Base-by-base conservation (phyloP, 2,329 filamentous ascomycete species). In the Zymoseptoria crescenta region DNA sequence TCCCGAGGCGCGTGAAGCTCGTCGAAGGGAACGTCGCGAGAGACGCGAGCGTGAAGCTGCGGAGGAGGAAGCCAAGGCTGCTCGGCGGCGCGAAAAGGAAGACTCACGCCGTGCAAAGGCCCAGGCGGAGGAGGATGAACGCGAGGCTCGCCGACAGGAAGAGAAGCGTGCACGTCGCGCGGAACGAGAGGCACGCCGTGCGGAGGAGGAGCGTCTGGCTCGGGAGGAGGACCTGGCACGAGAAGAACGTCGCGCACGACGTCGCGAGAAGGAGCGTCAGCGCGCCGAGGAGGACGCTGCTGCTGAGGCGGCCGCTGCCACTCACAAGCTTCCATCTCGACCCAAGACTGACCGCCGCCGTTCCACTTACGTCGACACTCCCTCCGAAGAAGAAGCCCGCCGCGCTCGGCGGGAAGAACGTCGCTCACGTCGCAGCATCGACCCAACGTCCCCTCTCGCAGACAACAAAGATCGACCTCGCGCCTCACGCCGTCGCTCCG, bases 361-460 rank as follows among this genome's bases (percentile, higher is more conserved):
- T 10, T 67, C 68, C 5, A 65, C 64, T 2, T 63, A 66, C 64
- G 68, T 58, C 59, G 70, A 57, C 59, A 64, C 52, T 62, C 67
- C 27, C 41, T 68, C 68, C 21, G 72, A 74, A 51, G 72, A 73
- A 41, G 70, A 70, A 65, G 66, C 69, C 24, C 70, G 72, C 45
- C 65, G 70, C 8, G 66, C 72, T 49, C 73, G 76, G 52, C 76
- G 75, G 58, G 76, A 79, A 62, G 76, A 78, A 54, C 75, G 76
- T 29, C 74, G 74, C 45, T 63, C 73, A 57, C 71, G 74, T 51
- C 74, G 75, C 54, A 72, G 70, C 52, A 70, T 71, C 8, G 74
- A 73, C 51, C 71, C 71, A 49, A 58, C 56, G 13, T 67, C 70
- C 20, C 35, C 35, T 16, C 58, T 69, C 10, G 63, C 66, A 21